A percentile compares a stretch with the other conserved stretches of the same genome.
Conservation (phyloP, 352 stramenopile species). For the Halophytophthora batemanensis region DNA sequence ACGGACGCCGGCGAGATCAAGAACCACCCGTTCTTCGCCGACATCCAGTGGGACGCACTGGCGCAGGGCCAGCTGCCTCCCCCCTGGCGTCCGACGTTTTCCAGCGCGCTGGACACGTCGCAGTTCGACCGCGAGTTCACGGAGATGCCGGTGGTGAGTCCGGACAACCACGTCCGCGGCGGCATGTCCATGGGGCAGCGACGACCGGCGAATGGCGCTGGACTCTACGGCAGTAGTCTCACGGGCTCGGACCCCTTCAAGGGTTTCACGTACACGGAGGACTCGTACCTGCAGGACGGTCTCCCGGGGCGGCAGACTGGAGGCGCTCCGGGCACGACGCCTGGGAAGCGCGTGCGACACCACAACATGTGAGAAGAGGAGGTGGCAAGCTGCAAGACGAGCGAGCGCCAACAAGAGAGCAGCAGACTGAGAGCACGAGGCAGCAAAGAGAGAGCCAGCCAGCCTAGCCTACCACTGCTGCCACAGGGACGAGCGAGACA, state of each 20-base stretch:
- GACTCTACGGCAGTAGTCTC: constrained; percentile 45
- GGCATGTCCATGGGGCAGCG: constrained; percentile 39
- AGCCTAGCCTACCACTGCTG: too few relatives aligned
- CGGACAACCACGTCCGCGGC: constrained; percentile 65
- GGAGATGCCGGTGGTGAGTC: constrained; percentile 94
- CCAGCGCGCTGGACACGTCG: constrained; percentile 93
- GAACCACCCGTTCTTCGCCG: constrained; percentile 76
- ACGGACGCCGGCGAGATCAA: constrained; percentile 79
- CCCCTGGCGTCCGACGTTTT: constrained; percentile 93
- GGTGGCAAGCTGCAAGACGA: too few relatives aligned
- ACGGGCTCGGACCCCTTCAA: constrained; percentile 76
- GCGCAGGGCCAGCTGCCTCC: constrained; percentile 62
- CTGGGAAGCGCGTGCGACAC: constrained; percentile 21
- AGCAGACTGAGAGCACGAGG: too few relatives aligned
- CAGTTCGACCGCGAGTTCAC: constrained; percentile 98
- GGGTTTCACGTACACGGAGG: constrained; percentile 85
- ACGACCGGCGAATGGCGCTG: constrained; percentile 33
- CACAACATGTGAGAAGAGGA: constrained; percentile 29
- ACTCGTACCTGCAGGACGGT: constrained; percentile 69
- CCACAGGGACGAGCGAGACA: too few relatives aligned
- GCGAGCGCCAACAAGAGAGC: too few relatives aligned
- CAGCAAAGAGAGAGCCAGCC: too few relatives aligned
- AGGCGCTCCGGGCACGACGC: constrained; percentile 8
- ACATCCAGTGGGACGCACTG: constrained; percentile 77
- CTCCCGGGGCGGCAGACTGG: constrained; percentile 29